Percentiles rank a stretch among this genome's conserved stretches.
phyloP scores from a whole-genome alignment of 768 basidiomycete species.

The Calvatia gigantea region DNA sequence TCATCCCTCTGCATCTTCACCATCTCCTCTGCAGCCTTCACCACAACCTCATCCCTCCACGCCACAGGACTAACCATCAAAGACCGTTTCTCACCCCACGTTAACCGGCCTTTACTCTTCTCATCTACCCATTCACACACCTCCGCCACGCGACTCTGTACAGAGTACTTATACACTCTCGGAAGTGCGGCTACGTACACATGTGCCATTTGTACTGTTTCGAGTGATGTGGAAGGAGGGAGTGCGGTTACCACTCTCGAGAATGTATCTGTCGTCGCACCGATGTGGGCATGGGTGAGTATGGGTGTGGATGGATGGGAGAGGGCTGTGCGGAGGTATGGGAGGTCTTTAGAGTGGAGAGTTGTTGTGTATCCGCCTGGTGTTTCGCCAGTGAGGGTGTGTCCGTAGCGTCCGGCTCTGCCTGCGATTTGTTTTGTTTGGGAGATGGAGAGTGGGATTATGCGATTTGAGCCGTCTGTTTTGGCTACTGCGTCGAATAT shows the following conservation, averaged over 20 bases:
- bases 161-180: conserved; percentile 36
- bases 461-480: neutral
- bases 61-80: conserved; percentile 52
- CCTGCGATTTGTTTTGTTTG: conserved; percentile 18
- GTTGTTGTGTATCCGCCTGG: conserved; percentile 15
- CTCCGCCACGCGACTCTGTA: conserved; percentile 13
- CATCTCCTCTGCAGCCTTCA: conserved; percentile 15
- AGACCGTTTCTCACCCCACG: conserved; percentile 39
- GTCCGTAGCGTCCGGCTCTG: conserved; percentile 15
- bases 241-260: conserved; percentile 30
- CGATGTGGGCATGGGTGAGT: conserved; percentile 49
- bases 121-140: conserved; percentile 38
- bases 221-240: conserved; percentile 36
- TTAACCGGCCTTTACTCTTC: conserved; percentile 19
- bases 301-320: conserved; percentile 40
- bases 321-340: conserved; percentile 53
- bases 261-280: conserved; percentile 18
- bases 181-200: conserved; percentile 44
- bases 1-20: conserved; percentile 2
- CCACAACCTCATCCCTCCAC: conserved; percentile 39
- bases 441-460: conserved; percentile 13
- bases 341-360: conserved; percentile 2
- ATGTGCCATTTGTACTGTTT: conserved; percentile 46
- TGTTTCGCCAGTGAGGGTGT: conserved; percentile 3
- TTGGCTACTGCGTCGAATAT: conserved; percentile 20